Conservation (phyloP, 2,329 filamentous ascomycete species). For the Calonectria pteridis region DNA sequence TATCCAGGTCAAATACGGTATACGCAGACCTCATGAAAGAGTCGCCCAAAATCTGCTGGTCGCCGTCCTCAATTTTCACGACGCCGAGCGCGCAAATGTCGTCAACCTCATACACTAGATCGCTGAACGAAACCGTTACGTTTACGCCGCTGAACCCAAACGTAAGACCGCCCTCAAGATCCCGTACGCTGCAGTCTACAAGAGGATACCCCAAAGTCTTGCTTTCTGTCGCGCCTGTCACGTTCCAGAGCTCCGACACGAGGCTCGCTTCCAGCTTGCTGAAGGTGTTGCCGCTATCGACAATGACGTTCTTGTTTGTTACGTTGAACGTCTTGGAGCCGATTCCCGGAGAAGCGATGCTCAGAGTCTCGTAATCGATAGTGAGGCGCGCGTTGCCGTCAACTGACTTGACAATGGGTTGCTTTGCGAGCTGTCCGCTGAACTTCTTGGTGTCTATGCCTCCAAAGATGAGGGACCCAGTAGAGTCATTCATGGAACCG, state of each 20-base stretch:
- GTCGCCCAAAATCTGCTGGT: slow-evolving; percentile 49
- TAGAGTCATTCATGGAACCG: slow-evolving; percentile 30
- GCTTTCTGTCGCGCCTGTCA: slow-evolving; percentile 53
- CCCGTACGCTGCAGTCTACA: not conserved
- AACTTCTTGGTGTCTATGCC: slow-evolving; percentile 67
- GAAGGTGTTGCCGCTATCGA: slow-evolving; percentile 74
- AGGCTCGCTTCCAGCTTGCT: slow-evolving; percentile 68
- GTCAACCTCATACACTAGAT: slow-evolving; percentile 4
- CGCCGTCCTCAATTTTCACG: slow-evolving; percentile 35
- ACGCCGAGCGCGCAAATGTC: not conserved
- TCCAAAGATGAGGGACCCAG: slow-evolving; percentile 58
- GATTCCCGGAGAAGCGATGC: slow-evolving; percentile 42
- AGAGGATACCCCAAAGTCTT: slow-evolving; percentile 54
- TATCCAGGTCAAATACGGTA: slow-evolving; percentile 51
- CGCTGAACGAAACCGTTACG: slow-evolving; percentile 10
- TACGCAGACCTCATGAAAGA: slow-evolving; percentile 56
- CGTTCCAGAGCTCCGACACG: not conserved
- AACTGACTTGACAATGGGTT: slow-evolving; percentile 60
- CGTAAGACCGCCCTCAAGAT: not conserved
- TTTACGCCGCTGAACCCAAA: slow-evolving; percentile 12
- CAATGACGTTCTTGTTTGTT: slow-evolving; percentile 54
- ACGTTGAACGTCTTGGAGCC: slow-evolving; percentile 59
- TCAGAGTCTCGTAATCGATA: slow-evolving; percentile 49
- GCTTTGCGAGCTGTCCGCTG: slow-evolving; percentile 60
- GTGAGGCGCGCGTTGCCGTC: slow-evolving; percentile 48